Base-by-base conservation (phyloP, 306 rosid genomes). In the Prinsepia uniflora region DNA sequence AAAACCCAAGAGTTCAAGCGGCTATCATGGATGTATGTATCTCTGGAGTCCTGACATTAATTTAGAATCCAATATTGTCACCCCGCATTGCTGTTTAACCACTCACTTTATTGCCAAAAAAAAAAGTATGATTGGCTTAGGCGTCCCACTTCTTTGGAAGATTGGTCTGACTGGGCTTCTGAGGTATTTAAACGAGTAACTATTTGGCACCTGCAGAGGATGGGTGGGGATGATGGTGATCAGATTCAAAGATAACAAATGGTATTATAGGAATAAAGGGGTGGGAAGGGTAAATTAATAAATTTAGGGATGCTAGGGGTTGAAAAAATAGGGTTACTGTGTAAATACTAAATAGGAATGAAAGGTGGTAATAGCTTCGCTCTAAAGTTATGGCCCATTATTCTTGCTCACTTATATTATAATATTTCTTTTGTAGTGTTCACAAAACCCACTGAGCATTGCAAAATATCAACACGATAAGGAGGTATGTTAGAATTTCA, bases 1-100 rank as follows among this genome's bases (percentile, higher is more conserved):
- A 95, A 84, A 95, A 95, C 77, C 99, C 99, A 41, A 89, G 80
- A 87, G 97, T 95, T 78, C 97, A 95, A 85, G 91, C 94, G 68
- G 99, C 99, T 19, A 95, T 95, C 76, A 91, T 95, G 97, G 99
- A 95, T 82, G 99, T 95, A 86, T 46, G 96, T 86, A 46, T 77
- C 67, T 48, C 68, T 46, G 20, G 44, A 34, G 44, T 34, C 34
- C 22, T 42, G 30, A 10, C 17, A 9, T 5, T 61, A 6, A 17
- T 71, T 41, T 70, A 56, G 56, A 43, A 44, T 41, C 19, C 5
- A 9, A 8, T 6, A 10, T 58, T 6, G 34, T 6, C 8, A 61
- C 30, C 40, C 11, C 7, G 7, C 14, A 3, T 70, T 42, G 20
- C 48, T 43, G 19, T 20, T 11, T 10, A 15, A 20, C 7, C 4